Evolutionary conservation across 1,139 yeast species (phyloP), one percentile per base, ranked within the genome.

Genomic region (Geotrichum candidum): DNA sequence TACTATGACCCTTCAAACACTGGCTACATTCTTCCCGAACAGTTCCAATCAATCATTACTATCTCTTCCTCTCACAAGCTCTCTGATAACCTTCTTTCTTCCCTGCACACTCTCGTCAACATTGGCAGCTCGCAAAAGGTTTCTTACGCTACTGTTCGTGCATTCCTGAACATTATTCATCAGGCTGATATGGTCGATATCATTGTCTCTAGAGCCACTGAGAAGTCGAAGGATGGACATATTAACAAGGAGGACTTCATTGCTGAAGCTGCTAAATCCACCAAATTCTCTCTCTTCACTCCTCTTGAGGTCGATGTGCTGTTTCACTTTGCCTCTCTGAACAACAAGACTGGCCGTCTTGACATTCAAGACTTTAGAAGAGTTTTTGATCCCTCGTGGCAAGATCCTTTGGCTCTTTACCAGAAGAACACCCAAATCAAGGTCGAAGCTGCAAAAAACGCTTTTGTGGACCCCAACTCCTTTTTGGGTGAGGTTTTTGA

Each of bases 401-500:
- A 75, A 61, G 78, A 74, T 59, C 73, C 76, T 41, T 70, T 67
- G 60, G 67, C 71, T 22, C 69, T 75, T 38, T 77, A 76, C 70
- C 70, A 68, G 58, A 71, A 68, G 56, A 67, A 76, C 9, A 72
- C 70, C 57, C 64, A 68, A 48, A 67, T 68, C 65, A 76, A 76
- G 70, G 72, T 72, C 46, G 74, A 69, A 23, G 78, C 80, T 5
- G 79, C 80, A 50, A 78, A 77, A 66, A 76, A 77, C 64, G 79
- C 78, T n/a, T 68, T 74, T 33, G 54, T 64, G 29, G 74, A 74
- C 55, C 80, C 81, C 25, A 65, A 68, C 52, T 70, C 76, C 45
- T 78, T 78, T 64, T 59, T 78, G 18, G 67, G 72, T 52, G 78
- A 77, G 62, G 80, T 94, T 61, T 88, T 90, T 71, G 96, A 90